These are phyloP conservation scores for Tylopilus intermedius DNA, from an alignment of 768 basidiomycete species.

Conservation along the genomic window DNA sequence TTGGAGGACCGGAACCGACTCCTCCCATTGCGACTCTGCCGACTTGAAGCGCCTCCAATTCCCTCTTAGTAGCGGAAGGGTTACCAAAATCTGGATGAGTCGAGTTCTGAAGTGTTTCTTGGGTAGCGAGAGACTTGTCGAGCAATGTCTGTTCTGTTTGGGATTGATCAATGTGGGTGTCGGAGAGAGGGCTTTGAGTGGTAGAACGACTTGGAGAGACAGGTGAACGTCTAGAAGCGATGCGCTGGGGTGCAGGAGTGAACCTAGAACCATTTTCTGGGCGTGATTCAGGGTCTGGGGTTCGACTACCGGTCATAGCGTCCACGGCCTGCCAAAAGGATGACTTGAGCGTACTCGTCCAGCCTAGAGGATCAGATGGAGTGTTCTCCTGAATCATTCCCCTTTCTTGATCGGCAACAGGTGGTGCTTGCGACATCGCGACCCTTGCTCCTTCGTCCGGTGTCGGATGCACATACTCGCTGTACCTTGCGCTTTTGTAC, in stretches of 20 bases:
- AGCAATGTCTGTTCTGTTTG: not conserved
- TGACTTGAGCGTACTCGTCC: constrained; percentile 40
- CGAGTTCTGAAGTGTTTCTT: not conserved
- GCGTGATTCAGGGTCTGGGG: constrained; percentile 10
- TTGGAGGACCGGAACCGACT: not conserved
- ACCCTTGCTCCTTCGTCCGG: not conserved
- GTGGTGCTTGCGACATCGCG: not conserved
- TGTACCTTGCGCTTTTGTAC: constrained; percentile 10
- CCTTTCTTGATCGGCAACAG: not conserved
- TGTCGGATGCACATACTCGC: constrained; percentile 11
- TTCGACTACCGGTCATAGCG: constrained; percentile 42
- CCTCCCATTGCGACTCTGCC: not conserved
- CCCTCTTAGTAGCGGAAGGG: not conserved
- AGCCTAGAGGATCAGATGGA: constrained; percentile 26
- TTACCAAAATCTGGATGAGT: not conserved
- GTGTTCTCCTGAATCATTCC: not conserved
- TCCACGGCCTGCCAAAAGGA: constrained; percentile 47
- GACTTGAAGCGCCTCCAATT: not conserved
- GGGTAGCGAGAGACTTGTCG: not conserved
- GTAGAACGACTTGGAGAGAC: not conserved
- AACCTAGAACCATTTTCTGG: constrained; percentile 14
- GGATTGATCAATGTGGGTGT: not conserved
- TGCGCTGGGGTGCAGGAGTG: constrained; percentile 20
- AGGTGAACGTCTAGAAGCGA: constrained; percentile 11
- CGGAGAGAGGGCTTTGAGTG: not conserved